phyloP scores from a whole-genome alignment of 352 stramenopile species.

The Elongisporangium prolatum region DNA sequence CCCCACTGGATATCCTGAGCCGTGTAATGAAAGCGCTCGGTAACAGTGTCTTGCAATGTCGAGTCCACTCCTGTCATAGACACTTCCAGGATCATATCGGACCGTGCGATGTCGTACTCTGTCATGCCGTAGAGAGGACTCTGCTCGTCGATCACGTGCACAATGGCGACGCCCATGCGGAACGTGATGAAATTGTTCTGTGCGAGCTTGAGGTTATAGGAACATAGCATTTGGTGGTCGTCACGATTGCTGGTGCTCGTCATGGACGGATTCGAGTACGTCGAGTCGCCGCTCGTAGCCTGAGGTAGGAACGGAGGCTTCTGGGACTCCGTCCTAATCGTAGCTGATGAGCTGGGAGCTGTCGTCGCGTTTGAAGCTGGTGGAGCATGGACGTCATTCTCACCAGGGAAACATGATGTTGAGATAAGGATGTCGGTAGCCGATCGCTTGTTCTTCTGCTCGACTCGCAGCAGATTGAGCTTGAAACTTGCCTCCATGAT shows the following conservation, averaged over 20 bases:
- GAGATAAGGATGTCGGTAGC: background rate
- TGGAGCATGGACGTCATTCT: background rate
- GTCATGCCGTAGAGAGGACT: constrained; percentile 65
- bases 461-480: constrained; percentile 73
- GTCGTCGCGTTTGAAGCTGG: background rate
- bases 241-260: constrained; percentile 3
- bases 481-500: constrained; percentile 83
- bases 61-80: constrained; percentile 78
- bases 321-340: background rate
- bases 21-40: constrained; percentile 76
- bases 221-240: constrained; percentile 42
- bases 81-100: constrained; percentile 76
- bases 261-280: background rate
- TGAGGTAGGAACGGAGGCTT: background rate
- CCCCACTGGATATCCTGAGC: constrained; percentile 58
- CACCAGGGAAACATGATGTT: background rate
- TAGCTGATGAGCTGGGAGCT: background rate
- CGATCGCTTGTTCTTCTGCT: constrained; percentile 30
- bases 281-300: background rate
- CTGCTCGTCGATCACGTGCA: constrained; percentile 72
- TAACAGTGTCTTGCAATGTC: constrained; percentile 79
- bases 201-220: constrained; percentile 73
- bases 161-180: constrained; percentile 73
- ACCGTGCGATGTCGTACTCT: constrained; percentile 43
- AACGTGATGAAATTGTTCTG: constrained; percentile 87